Evolutionary conservation across 1,284 basidiomycete species (phyloP).

Genomic region (Malassezia cuniculi): DNA sequence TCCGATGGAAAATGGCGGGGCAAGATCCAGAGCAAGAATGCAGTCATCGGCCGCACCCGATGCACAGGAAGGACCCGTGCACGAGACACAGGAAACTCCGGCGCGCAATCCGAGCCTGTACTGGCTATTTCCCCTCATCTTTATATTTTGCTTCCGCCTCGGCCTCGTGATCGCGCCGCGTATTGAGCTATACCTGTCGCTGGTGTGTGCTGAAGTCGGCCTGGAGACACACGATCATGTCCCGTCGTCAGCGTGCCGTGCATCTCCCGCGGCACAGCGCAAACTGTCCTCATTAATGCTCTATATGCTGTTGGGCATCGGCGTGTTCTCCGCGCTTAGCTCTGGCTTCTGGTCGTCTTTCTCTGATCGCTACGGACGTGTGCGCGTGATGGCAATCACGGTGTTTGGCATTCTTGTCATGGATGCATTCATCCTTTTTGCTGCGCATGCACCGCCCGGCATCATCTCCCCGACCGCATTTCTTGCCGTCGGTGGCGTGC

Average conservation of each 20-base stretch:
- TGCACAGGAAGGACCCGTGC: no score
- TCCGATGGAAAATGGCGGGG: no score
- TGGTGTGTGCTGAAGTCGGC: constrained; percentile 31
- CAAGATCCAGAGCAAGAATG: no score
- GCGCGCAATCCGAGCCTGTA: constrained; percentile 28
- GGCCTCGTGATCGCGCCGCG: constrained; percentile 36
- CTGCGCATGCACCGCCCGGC: constrained; percentile 18
- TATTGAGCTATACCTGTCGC: constrained; percentile 32
- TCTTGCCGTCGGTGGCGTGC: constrained; percentile 63
- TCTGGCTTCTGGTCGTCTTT: constrained; percentile 78
- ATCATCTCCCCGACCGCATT: constrained; percentile 52
- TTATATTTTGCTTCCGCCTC: constrained; percentile 25
- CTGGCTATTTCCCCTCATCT: constrained; percentile 30
- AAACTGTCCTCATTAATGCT: constrained; percentile 23
- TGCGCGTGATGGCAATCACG: constrained; percentile 58
- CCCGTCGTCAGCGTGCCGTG: constrained; percentile 5
- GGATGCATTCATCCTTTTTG: constrained; percentile 48
- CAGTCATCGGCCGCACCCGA: no score
- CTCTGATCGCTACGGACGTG: constrained; percentile 65
- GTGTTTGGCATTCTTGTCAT: constrained; percentile 62
- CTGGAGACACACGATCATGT: constrained; percentile 1
- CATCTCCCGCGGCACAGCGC: constrained; percentile 7
- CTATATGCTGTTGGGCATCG: constrained; percentile 59
- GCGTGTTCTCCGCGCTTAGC: constrained; percentile 66
- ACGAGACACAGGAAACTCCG: no score